These are phyloP conservation scores for Aspergillus fumigatus DNA, from an alignment of 2,329 filamentous ascomycete genomes.

Conservation along the genomic window DNA sequence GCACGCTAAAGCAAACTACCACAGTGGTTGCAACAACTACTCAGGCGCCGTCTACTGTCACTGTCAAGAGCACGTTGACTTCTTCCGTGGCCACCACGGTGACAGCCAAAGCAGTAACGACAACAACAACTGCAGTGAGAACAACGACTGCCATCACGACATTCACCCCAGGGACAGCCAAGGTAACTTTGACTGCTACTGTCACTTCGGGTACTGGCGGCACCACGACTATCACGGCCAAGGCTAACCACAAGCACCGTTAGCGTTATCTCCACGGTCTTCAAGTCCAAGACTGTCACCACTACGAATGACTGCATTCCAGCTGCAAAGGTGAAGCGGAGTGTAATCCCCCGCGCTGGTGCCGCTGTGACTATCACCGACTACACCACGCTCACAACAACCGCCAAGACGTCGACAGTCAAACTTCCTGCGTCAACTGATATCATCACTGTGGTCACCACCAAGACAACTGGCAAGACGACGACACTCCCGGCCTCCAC, in stretches of 20 bases:
- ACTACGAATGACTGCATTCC: neutral
- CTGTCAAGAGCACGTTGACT: constrained; percentile 3
- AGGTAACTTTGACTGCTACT: constrained; percentile 11
- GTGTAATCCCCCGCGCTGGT: neutral
- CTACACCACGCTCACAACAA: neutral
- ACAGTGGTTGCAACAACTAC: constrained; percentile 21
- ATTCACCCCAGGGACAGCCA: neutral
- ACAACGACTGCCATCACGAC: neutral
- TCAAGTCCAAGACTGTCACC: neutral
- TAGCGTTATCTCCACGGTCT: neutral
- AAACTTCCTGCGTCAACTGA: constrained; percentile 12
- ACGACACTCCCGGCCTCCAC: constrained; percentile 18
- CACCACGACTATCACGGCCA: neutral
- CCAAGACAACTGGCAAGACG: constrained; percentile 7
- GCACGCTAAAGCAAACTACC: constrained; percentile 15
- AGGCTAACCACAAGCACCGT: neutral
- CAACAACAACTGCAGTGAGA: neutral
- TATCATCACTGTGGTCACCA: constrained; percentile 9
- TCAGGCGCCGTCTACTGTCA: constrained; percentile 19
- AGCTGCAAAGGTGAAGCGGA: neutral
- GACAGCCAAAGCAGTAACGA: constrained; percentile 5
- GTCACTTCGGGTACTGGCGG: constrained; percentile 22
- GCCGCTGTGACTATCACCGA: neutral
- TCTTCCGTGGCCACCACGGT: neutral
- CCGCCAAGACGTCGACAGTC: neutral